phyloP scores from a whole-genome alignment of 352 stramenopile species.

The Phytophthora palmivora region DNA sequence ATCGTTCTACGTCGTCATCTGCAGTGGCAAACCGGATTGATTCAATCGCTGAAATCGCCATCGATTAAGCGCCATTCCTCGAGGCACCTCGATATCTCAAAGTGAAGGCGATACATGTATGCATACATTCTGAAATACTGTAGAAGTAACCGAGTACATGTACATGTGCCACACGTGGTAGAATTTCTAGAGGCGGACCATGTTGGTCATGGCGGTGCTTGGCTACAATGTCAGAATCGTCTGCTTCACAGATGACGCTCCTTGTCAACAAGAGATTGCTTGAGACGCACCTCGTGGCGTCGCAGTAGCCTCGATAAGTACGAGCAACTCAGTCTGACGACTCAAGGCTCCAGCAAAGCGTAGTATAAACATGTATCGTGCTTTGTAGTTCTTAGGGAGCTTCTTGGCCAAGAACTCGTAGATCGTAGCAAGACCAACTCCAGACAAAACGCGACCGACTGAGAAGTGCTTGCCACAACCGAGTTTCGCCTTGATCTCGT shows the following conservation, averaged over 20 bases:
- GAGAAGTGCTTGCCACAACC: slow-evolving; percentile 87
- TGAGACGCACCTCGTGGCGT: slow-evolving; percentile 1
- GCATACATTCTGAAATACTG: no score
- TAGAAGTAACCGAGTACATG: no score
- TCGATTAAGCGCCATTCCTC: slow-evolving; percentile 19
- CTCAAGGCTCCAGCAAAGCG: no score
- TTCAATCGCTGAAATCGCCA: no score
- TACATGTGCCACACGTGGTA: no score
- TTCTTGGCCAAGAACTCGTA: slow-evolving; percentile 96
- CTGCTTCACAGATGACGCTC: slow-evolving; percentile 6
- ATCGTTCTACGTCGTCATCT: no score
- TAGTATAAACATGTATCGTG: no score
- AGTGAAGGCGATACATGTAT: no score
- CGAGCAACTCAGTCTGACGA: neutral
- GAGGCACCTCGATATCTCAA: slow-evolving; percentile 3
- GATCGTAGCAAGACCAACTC: slow-evolving; percentile 94
- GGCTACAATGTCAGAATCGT: no score
- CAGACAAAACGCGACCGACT: slow-evolving; percentile 95
- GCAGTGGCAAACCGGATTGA: no score
- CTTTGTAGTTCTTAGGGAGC: slow-evolving; percentile 88
- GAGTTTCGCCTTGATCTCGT: slow-evolving; percentile 81
- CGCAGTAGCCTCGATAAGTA: neutral
- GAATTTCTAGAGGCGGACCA: neutral
- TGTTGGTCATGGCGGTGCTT: slow-evolving; percentile 5
- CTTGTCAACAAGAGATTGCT: slow-evolving; percentile 15